These are phyloP conservation scores for Gynostemma pentaphyllum DNA, from an alignment of 306 rosid genomes.

Conservation along the genomic window DNA sequence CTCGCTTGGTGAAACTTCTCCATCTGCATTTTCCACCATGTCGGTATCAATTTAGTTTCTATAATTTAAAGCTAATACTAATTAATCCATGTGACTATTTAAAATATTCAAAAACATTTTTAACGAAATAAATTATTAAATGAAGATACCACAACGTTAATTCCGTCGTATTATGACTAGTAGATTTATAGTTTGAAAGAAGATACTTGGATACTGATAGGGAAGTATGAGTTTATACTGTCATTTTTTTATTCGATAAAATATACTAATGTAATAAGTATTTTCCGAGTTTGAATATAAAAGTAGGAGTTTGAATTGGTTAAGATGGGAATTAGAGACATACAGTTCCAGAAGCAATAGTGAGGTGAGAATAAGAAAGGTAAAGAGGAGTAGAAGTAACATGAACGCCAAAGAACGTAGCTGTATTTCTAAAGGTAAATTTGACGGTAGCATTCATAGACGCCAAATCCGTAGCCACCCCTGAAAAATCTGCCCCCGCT, in stretches of 20 bases:
- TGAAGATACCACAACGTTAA: too few relatives aligned
- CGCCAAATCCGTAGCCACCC: slow-evolving; percentile 72
- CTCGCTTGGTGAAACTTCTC: slow-evolving; percentile 47
- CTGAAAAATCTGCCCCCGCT: slow-evolving; percentile 78
- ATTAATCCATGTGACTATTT: not conserved
- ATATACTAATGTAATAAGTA: too few relatives aligned
- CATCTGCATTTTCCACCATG: slow-evolving; percentile 49
- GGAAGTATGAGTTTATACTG: too few relatives aligned
- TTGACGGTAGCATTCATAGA: slow-evolving; percentile 74
- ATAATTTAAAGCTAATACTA: too few relatives aligned
- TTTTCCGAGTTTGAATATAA: too few relatives aligned
- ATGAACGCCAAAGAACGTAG: slow-evolving; percentile 78
- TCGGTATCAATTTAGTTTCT: too few relatives aligned
- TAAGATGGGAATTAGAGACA: too few relatives aligned
- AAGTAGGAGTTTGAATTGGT: too few relatives aligned
- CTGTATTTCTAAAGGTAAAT: slow-evolving; percentile 62
- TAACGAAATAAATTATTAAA: not conserved
- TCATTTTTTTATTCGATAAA: too few relatives aligned
- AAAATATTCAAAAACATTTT: not conserved
- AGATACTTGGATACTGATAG: too few relatives aligned
- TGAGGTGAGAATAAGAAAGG: slow-evolving; percentile 58
- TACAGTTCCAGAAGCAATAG: slow-evolving; percentile 65
- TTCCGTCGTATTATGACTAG: too few relatives aligned
- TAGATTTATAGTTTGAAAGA: too few relatives aligned
- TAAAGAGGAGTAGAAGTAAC: slow-evolving; percentile 55